These are phyloP conservation scores for Pisolithus orientalis DNA, from an alignment of 768 basidiomycete species.

Conservation along the genomic window DNA sequence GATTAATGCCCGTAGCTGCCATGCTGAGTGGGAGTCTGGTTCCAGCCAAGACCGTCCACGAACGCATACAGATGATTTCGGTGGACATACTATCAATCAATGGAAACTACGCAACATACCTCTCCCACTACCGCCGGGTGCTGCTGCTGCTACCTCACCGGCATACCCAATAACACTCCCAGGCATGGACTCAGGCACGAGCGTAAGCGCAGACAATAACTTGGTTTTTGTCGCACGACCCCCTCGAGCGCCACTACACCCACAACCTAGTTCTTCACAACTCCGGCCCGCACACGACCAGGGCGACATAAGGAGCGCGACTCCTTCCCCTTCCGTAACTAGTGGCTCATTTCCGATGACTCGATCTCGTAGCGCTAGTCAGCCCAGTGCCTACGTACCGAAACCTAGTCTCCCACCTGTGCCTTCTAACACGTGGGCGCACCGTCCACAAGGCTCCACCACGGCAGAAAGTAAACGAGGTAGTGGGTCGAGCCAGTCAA, in stretches of 20 bases:
- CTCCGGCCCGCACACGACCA: constrained; percentile 50
- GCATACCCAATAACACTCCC: constrained; percentile 38
- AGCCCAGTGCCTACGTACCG: constrained; percentile 65
- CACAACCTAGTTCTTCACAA: constrained; percentile 65
- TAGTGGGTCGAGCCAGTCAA: constrained; percentile 81
- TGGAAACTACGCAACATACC: constrained; percentile 52
- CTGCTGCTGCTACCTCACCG: constrained; percentile 15
- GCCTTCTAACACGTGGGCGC: constrained; percentile 43
- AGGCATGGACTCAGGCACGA: constrained; percentile 42
- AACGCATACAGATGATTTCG: constrained; percentile 64
- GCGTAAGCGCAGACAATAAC: constrained; percentile 35
- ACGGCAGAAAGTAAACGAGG: constrained; percentile 57
- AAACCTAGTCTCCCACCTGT: constrained; percentile 47
- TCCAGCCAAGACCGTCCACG: constrained; percentile 49
- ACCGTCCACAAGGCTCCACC: constrained; percentile 36
- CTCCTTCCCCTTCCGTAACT: constrained; percentile 28
- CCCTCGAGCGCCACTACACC: constrained; percentile 42
- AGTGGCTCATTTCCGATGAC: constrained; percentile 22
- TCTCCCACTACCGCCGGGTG: constrained; percentile 29
- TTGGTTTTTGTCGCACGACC: constrained; percentile 36
- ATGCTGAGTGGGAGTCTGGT: constrained; percentile 47
- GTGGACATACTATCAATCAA: constrained; percentile 55
- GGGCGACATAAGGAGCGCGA: constrained; percentile 27
- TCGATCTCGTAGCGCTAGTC: constrained; percentile 75
- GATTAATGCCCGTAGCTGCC: constrained; percentile 51